These are phyloP conservation scores for Glonium stellatum DNA, from an alignment of 495 filamentous ascomycete species.

Conservation along the genomic window DNA sequence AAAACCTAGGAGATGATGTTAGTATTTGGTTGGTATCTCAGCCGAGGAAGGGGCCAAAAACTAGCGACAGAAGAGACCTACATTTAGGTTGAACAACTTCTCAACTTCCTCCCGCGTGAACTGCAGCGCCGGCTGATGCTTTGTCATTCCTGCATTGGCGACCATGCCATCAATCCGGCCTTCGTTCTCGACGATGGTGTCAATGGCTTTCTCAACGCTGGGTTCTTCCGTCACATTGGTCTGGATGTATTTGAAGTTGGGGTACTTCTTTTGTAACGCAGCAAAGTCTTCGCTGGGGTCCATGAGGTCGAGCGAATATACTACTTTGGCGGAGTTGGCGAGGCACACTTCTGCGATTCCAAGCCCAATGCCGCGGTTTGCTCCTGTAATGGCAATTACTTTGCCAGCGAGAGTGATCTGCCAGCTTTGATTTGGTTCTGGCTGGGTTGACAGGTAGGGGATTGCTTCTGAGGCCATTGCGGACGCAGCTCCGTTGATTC, in stretches of 20 bases:
- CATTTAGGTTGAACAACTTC: slow-evolving; percentile 42
- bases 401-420: slow-evolving; percentile 27
- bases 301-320: slow-evolving; percentile 42
- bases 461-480: neutral
- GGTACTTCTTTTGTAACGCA: slow-evolving; percentile 32
- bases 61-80: neutral
- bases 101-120: slow-evolving; percentile 39
- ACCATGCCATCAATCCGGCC: slow-evolving; percentile 46
- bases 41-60: neutral
- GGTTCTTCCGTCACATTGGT: slow-evolving; percentile 40
- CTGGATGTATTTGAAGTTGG: slow-evolving; percentile 38
- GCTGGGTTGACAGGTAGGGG: slow-evolving; percentile 21
- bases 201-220: slow-evolving; percentile 38
- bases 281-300: slow-evolving; percentile 40
- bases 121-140: slow-evolving; percentile 42
- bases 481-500: too few species aligned
- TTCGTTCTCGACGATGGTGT: slow-evolving; percentile 38
- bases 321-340: slow-evolving; percentile 35
- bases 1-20: slow-evolving; percentile 30
- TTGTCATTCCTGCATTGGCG: slow-evolving; percentile 46
- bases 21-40: neutral
- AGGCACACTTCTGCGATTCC: slow-evolving; percentile 17
- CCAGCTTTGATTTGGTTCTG: slow-evolving; percentile 23
- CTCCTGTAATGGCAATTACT: slow-evolving; percentile 24
- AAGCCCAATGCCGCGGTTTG: slow-evolving; percentile 19